phyloP scores from a whole-genome alignment of 257 asterid genomes.

The Nicotiana knightiana region DNA sequence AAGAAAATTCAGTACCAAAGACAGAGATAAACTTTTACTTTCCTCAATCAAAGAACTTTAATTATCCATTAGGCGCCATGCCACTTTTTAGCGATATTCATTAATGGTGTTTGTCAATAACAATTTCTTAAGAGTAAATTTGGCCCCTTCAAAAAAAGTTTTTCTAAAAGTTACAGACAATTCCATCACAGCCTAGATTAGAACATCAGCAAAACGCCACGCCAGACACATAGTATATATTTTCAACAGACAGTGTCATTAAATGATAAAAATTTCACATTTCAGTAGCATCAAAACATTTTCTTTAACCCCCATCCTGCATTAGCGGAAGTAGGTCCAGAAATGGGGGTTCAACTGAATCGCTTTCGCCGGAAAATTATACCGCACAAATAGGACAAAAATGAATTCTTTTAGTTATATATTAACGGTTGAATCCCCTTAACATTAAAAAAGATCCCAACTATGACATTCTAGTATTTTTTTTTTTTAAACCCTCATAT shows the following conservation, averaged over 20 bases:
- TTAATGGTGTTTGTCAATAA: background rate
- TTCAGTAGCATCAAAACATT: background rate
- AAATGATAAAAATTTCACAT: background rate
- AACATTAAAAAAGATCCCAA: too few species aligned
- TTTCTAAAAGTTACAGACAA: background rate
- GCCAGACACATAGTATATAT: background rate
- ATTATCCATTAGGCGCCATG: background rate
- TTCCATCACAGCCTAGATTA: background rate
- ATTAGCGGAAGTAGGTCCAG: too few species aligned
- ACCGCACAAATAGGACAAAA: too few species aligned
- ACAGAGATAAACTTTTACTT: background rate
- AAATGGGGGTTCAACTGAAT: too few species aligned
- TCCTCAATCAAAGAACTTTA: background rate
- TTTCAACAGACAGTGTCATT: background rate
- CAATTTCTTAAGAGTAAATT: background rate
- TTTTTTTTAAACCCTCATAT: too few species aligned
- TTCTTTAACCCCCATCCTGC: background rate
- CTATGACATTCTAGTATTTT: too few species aligned
- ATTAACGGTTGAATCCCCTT: too few species aligned
- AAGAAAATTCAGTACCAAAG: too few species aligned
- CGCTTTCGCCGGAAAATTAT: too few species aligned
- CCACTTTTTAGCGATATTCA: too few species aligned
- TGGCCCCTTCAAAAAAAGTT: background rate
- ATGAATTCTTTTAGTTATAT: too few species aligned
- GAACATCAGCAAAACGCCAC: background rate